These are phyloP conservation scores for Corymbia citriodora DNA, from an alignment of 441 rosid species.

Conservation along the genomic window DNA sequence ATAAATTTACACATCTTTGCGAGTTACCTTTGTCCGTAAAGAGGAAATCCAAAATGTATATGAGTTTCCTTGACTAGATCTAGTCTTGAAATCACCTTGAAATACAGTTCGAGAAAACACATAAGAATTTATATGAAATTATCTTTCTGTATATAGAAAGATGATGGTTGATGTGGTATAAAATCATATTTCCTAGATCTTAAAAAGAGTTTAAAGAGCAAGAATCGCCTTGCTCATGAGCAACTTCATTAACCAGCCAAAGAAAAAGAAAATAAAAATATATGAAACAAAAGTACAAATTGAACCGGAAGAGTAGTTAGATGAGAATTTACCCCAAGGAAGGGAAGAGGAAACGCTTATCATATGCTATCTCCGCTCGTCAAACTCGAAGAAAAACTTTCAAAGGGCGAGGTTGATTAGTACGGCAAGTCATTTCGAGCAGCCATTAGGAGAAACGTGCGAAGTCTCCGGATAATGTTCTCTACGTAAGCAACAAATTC, in stretches of 20 bases:
- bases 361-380: not conserved
- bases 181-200: not conserved
- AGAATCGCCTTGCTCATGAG: not conserved
- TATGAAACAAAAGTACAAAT: not conserved
- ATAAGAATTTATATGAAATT: not conserved
- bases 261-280: not conserved
- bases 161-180: not conserved
- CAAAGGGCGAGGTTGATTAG: not conserved
- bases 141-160: not conserved
- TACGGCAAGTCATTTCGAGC: not conserved
- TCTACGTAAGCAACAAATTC: not conserved
- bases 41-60: not conserved
- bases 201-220: not conserved
- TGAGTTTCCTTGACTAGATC: not conserved
- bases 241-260: not conserved
- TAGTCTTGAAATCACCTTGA: not conserved
- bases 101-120: not conserved
- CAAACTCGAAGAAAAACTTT: not conserved
- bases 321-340: not conserved
- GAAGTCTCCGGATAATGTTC: not conserved
- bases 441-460: not conserved
- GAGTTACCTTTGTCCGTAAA: not conserved
- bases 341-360: not conserved
- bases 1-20: not conserved
- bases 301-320: not conserved